phyloP scores from a whole-genome alignment of 73 alveolate species.

The Effrenium voratum region DNA sequence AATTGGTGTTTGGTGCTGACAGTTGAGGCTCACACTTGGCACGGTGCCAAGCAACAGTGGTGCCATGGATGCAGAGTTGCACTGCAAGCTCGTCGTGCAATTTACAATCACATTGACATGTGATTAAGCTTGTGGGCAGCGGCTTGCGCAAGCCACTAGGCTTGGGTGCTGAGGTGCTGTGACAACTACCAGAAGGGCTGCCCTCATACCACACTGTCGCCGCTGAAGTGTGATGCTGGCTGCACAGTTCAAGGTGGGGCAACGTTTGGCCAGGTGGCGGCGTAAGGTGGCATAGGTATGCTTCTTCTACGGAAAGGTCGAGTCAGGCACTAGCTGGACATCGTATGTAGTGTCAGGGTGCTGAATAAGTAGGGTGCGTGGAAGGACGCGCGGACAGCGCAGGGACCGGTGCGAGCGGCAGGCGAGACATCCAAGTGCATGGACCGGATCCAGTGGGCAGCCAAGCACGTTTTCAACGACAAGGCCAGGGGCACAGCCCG shows the following conservation, averaged over 20 bases:
- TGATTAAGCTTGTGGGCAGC: background rate
- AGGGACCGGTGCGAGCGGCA: background rate
- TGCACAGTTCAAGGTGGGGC: background rate
- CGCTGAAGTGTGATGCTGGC: slow-evolving; percentile 47
- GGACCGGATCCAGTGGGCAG: slow-evolving; percentile 77
- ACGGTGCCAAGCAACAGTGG: background rate
- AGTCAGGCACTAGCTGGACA: too few relatives aligned
- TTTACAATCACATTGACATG: too few relatives aligned
- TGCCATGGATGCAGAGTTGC: background rate
- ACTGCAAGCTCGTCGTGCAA: background rate
- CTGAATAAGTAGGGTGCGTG: too few relatives aligned
- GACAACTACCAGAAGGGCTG: slow-evolving; percentile 67
- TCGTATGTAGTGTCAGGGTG: too few relatives aligned
- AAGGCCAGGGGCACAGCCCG: slow-evolving; percentile 27
- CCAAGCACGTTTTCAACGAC: slow-evolving; percentile 3
- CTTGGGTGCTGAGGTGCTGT: slow-evolving; percentile 40
- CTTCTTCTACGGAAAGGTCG: too few relatives aligned
- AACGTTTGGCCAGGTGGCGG: too few relatives aligned
- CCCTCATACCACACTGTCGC: slow-evolving; percentile 60
- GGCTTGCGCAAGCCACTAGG: background rate
- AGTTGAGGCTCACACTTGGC: slow-evolving; percentile 21
- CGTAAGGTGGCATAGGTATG: too few relatives aligned
- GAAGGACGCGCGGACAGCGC: too few relatives aligned
- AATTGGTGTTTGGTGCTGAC: background rate
- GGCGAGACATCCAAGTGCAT: slow-evolving; percentile 69